Evolutionary conservation across 2,329 filamentous ascomycete species (phyloP), one percentile per base, ranked within the genome.

Genomic region (Fusarium nodosum): DNA sequence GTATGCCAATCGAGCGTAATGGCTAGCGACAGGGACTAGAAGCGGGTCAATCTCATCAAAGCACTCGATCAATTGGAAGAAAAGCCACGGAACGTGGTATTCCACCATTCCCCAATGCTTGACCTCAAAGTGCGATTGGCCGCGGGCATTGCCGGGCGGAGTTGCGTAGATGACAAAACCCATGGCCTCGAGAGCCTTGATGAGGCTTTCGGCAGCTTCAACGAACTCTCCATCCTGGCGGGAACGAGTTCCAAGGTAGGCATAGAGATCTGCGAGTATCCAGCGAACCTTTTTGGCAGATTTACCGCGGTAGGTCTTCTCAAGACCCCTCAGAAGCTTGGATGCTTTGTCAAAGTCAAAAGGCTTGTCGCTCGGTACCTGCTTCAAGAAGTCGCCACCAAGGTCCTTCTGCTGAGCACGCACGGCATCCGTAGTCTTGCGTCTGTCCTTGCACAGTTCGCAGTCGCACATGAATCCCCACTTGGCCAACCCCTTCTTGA

Each of bases 401-500:
- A 55, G 52, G 1, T 36, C 18, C 12, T 13, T 5, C 3, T 41
- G 52, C 7, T 47, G 52, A 7, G 22, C 8, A 1, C 22, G 39
- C 4, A 55, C 22, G 5, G 39, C 22, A 5, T 55, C 39, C 7
- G 28, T 36, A 11, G 52, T 55, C 39, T 47, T 55, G 30, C 7
- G 24, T 55, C 30, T 34, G 13, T 36, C 52, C 31, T 64, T 57
- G 51, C 84, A 85, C 1, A 83, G 65, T 6, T 69, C 68, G 31
- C 84, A 86, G 2, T 54, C 55, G 55, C 84, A 86, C 3, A 20
- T 60, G 45, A 86, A 85, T 0, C 77, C 79, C 82, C 83, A 85
- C 42, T 3, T 60, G 41, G 18, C 34, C 12, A 82, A 60, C 2
- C 53, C 39, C n/a, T 76, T 69, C 58, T 79, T 78, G 4, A 36